Conservation (phyloP, 495 filamentous ascomycete genomes). For the Trichoderma asperelloides region DNA sequence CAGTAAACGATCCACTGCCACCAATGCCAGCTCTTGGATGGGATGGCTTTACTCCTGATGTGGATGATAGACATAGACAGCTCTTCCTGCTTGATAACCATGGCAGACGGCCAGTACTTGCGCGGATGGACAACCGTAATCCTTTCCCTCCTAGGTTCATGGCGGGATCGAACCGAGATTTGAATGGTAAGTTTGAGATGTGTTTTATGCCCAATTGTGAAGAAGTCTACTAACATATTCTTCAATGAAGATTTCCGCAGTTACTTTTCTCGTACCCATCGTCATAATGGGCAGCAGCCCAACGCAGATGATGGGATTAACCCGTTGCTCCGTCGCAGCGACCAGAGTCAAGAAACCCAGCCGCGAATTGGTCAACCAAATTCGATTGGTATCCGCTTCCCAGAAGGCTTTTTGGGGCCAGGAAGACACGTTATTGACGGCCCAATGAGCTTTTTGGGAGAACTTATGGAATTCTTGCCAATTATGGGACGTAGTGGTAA, state of each 20-base stretch:
- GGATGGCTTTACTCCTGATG: constrained; percentile 25
- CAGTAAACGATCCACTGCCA: constrained; percentile 43
- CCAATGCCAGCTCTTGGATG: constrained; percentile 35
- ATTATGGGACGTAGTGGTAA: constrained; percentile 22
- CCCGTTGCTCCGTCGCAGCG: constrained; percentile 53
- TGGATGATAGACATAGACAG: constrained; percentile 8
- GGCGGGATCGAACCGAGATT: constrained; percentile 6
- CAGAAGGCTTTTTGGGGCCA: constrained; percentile 18
- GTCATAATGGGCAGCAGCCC: constrained; percentile 19
- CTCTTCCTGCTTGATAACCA: constrained; percentile 2
- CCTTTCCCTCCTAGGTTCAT: constrained; percentile 1
- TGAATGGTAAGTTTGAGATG: constrained; percentile 15
- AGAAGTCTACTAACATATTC: constrained; percentile 7
- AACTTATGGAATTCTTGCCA: constrained; percentile 26
- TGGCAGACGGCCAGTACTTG: constrained; percentile 3
- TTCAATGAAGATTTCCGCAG: constrained; percentile 29
- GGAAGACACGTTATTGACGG: constrained; percentile 20
- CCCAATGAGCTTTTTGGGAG: constrained; percentile 34
- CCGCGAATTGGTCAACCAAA: constrained; percentile 22
- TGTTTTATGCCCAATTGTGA: background rate
- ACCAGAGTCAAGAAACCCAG: constrained; percentile 26
- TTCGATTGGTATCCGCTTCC: constrained; percentile 30
- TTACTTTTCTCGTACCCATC: constrained; percentile 22
- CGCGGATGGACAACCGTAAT: background rate
- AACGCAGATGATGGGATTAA: constrained; percentile 69